phyloP scores from a whole-genome alignment of 2,329 filamentous ascomycete genomes.

The Cordyceps cicadae region DNA sequence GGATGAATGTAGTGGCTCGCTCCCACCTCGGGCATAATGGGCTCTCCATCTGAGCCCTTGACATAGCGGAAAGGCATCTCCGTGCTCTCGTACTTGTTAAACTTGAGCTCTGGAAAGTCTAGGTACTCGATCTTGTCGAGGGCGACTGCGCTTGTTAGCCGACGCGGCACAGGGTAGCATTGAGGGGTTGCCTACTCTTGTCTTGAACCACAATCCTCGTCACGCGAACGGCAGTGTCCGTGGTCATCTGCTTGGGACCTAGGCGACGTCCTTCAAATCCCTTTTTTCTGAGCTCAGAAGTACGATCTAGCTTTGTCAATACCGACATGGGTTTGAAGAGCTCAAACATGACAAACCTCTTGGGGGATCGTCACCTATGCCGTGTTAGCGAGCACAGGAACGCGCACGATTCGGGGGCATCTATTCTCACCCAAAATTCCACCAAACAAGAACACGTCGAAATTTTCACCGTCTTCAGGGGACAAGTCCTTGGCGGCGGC shows the following conservation, averaged over 20 bases:
- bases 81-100: conserved; percentile 87
- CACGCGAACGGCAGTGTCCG: conserved; percentile 90
- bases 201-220: conserved; percentile 83
- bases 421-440: conserved; percentile 72
- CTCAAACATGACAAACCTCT: conserved; percentile 54
- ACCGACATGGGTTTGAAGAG: conserved; percentile 14
- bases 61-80: conserved; percentile 99
- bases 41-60: conserved; percentile 61
- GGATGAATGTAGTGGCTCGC: too few species aligned
- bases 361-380: conserved; percentile 80
- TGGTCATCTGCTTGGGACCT: conserved; percentile 95
- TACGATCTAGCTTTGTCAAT: conserved; percentile 54
- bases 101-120: conserved; percentile 81
- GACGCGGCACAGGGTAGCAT: background rate
- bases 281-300: conserved; percentile 89
- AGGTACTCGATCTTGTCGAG: conserved; percentile 73
- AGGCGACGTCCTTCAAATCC: conserved; percentile 82
- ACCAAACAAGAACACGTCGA: conserved; percentile 91
- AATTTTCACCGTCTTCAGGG: conserved; percentile 72
- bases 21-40: conserved; percentile 81
- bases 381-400: conserved; percentile 11
- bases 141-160: conserved; percentile 45
- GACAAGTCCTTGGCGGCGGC: conserved; percentile 70
- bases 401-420: background rate
- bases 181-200: conserved; percentile 51